phyloP scores from a whole-genome alignment of 345 rosid genomes.

The Isatis tinctoria region DNA sequence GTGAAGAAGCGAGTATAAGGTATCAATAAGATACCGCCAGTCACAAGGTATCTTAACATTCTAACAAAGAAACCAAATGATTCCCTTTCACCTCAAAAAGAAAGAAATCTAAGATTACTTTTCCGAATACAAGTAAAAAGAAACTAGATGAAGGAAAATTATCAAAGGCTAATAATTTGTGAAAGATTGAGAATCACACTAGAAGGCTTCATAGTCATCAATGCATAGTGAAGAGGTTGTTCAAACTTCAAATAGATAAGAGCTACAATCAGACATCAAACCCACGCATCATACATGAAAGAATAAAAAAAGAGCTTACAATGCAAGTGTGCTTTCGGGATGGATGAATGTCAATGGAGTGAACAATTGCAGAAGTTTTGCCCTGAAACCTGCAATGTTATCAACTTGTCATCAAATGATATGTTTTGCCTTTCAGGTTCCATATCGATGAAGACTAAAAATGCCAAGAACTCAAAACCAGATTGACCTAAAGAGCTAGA shows the following conservation, averaged over 20 bases:
- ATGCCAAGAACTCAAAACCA: neutral
- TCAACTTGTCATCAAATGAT: conserved; percentile 2
- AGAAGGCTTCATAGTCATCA: neutral
- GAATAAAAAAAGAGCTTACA: conserved; percentile 36
- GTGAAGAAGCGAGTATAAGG: neutral
- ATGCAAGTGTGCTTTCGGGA: conserved; percentile 86
- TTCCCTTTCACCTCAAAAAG: neutral
- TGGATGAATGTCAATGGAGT: conserved; percentile 87
- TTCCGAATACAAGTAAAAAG: neutral
- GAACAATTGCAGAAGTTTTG: conserved; percentile 61
- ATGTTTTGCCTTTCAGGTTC: neutral
- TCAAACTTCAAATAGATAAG: neutral
- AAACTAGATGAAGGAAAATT: neutral
- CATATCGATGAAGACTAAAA: neutral
- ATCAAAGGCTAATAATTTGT: neutral
- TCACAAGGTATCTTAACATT: neutral
- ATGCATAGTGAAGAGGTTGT: neutral
- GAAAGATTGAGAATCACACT: neutral
- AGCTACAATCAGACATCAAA: neutral
- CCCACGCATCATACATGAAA: neutral
- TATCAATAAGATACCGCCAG: neutral
- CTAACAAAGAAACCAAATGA: neutral
- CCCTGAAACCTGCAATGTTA: conserved; percentile 59
- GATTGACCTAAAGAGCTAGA: neutral
- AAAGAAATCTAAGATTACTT: neutral